Evolutionary conservation across 2,329 filamentous ascomycete genomes (phyloP), one percentile per base, ranked within the genome.

Genomic region (Penicillium griseofulvum): DNA sequence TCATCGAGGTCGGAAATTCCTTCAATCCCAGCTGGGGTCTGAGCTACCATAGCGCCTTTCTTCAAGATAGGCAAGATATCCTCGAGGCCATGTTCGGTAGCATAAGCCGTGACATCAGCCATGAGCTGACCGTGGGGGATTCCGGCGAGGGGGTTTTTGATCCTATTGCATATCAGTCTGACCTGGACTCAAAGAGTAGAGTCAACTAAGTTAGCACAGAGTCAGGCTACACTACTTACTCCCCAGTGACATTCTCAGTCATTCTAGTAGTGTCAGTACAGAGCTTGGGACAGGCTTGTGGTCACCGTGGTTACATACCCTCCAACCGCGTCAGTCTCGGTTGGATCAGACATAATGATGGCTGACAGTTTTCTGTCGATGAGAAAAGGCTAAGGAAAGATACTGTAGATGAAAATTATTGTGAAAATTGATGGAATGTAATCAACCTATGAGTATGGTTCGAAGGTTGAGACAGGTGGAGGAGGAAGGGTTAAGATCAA

Each of bases 11-110:
- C 81, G 48, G 82, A 75, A 38, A 91, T 79, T 33, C 80, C 76
- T 54, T 89, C 86, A 68, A 81, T 89, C 29, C 79, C 78, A 9
- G 76, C 75, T 0, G 88, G 88, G 62, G 87, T 84, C 69, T 90
- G 87, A 3, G 89, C 89, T 17, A 91, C 82, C 11, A 93, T 78
- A 4, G 89, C 90, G 33, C 88, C 89, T 43, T 63, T 64, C 24
- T 55, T 42, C 22, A 64, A 49, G 12, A 57, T 19, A 2, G 58
- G 52, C 3, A 84, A 73, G 60, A 87, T 80, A 51, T 87, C 82
- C 2, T 75, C 71, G 26, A 91, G 77, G 24, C 79, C 79, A 61
- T 87, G 82, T 39, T 80, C 74, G 14, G 76, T 73, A 34, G 85
- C 86, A 65, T 56, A 64, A 4, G 17, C 43, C 6, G 56, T 46